Base-by-base conservation (phyloP, 1,284 basidiomycete genomes). In the Exobasidium rhododendri region DNA sequence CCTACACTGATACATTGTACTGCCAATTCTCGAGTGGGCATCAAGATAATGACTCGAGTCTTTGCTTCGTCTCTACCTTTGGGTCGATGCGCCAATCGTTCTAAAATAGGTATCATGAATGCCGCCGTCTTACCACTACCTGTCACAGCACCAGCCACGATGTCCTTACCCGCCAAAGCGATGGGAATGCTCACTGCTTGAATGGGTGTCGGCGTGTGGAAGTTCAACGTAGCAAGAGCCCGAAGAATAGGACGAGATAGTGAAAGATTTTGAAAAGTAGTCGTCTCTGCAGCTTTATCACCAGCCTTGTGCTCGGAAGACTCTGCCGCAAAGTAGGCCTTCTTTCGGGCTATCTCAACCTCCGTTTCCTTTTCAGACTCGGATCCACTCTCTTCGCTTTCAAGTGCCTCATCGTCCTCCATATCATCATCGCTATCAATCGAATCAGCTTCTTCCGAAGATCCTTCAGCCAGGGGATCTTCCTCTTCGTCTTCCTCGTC, bases 81-180 rank as follows among this genome's bases (percentile, higher is more conserved):
- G 14, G 51, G 40, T 35, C 63, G 59, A 43, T 68, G 64, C n/a
- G 58, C 61, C 47, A 97, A 83, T 66, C 94, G 88, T 75, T 97
- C 94, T 45, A 97, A 82, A 80, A 96, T 89, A 45, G 94, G 94
- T 64, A 97, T 88, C 78, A 90, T 89, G 82, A 97, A 97, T 10
- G 94, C 94, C 10, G 92, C 93, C 0, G 94, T 97, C 83, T 97
- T 97, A 67, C 94, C 94, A 3, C 91, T 94, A 67, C 94, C 94
- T 10, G 94, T 97, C 11, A 94, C 91, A 20, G 94, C 94, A 64
- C 87, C 89, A 45, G 93, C 94, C 56, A 98, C 92, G 45, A 97
- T 86, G 80, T 97, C 94, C 75, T 96, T 93, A 58, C 94, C 94
- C 17, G 94, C 82, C 14, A 98, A 85, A 28, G 92, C 93, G 50